phyloP scores from a whole-genome alignment of 202 grass and related monocot species.

The Eragrostis tef region DNA sequence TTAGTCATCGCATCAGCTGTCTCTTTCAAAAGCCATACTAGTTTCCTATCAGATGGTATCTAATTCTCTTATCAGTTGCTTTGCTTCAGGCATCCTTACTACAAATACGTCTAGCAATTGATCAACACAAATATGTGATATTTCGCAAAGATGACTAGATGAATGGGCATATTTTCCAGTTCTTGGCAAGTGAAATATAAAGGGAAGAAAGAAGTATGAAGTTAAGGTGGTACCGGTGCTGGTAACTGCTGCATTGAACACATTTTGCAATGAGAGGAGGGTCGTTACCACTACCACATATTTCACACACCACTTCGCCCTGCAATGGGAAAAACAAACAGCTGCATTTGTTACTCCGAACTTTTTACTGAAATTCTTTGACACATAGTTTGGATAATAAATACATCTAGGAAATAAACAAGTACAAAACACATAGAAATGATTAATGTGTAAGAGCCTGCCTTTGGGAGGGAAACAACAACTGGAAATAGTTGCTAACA shows the following conservation, averaged over 20 bases:
- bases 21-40: slow-evolving; percentile 1
- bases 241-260: slow-evolving; percentile 25
- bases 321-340: slow-evolving; percentile 16
- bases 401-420: neutral
- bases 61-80: neutral
- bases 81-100: slow-evolving; percentile 11
- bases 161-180: slow-evolving; percentile 13
- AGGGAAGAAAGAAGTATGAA: neutral
- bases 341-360: neutral
- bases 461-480: neutral
- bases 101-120: neutral
- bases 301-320: slow-evolving; percentile 12
- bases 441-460: neutral
- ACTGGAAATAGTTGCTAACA: neutral
- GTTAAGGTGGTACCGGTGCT: slow-evolving; percentile 40
- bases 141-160: neutral
- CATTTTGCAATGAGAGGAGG: slow-evolving; percentile 22
- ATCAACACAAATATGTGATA: slow-evolving; percentile 1
- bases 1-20: neutral
- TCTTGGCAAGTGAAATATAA: slow-evolving; percentile 25
- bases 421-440: slow-evolving; percentile 3
- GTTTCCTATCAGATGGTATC: slow-evolving; percentile 9
- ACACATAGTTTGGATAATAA: neutral
- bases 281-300: neutral
- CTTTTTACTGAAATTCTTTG: neutral